phyloP scores from a whole-genome alignment of 1,139 yeast genomes.

The Diutina mesorugosa region DNA sequence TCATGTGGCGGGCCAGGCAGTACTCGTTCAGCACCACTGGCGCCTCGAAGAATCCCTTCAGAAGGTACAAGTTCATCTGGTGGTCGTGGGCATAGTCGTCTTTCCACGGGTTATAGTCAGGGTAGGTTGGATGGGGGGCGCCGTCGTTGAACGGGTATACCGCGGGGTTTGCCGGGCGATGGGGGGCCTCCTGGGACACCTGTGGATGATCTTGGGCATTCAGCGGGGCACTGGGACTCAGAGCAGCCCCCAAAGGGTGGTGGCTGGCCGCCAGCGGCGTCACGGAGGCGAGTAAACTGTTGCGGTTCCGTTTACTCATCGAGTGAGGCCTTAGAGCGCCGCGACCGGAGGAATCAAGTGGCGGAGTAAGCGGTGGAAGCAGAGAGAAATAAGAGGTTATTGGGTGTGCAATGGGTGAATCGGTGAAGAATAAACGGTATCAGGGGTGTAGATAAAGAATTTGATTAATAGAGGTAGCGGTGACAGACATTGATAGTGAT shows the following conservation, averaged over 20 bases:
- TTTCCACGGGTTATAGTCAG: conserved; percentile 74
- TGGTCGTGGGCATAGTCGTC: conserved; percentile 29
- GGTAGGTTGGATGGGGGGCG: conserved; percentile 25
- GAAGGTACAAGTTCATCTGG: conserved; percentile 21
- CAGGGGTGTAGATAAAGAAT: too few species aligned
- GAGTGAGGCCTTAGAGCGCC: neutral
- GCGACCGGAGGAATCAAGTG: neutral
- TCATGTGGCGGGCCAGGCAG: conserved; percentile 38
- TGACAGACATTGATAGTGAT: too few species aligned
- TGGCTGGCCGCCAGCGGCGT: neutral
- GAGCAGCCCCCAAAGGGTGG: neutral
- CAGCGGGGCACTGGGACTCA: neutral
- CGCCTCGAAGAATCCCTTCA: conserved; percentile 47
- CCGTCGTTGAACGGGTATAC: conserved; percentile 1
- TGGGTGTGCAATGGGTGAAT: neutral
- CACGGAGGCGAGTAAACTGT: neutral
- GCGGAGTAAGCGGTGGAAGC: neutral
- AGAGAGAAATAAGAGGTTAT: neutral
- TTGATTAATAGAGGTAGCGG: too few species aligned
- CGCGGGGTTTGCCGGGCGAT: neutral
- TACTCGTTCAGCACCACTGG: conserved; percentile 52
- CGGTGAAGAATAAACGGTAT: too few species aligned
- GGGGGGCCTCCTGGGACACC: neutral
- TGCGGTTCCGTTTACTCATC: conserved; percentile 1
- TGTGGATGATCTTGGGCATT: neutral